A percentile compares a stretch with the other conserved stretches of the same genome.
These are phyloP conservation scores for Zoysia pacifica DNA, from an alignment of 176 grass and related monocot genomes.

Conservation along the genomic window DNA sequence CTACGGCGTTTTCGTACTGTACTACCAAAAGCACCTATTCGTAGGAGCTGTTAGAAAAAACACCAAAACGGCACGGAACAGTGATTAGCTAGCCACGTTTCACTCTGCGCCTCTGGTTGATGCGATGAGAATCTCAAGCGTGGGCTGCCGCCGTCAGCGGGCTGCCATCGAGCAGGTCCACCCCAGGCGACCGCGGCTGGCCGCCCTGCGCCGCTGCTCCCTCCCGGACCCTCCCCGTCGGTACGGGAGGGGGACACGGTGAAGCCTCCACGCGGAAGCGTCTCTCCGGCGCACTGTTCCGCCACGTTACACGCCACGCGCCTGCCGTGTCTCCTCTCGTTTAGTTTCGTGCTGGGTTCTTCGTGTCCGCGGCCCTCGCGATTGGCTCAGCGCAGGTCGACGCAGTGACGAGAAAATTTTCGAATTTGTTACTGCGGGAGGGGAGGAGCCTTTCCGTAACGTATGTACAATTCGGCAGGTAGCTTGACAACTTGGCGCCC, in stretches of 20 bases:
- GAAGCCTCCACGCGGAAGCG: neutral
- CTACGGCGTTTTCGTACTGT: slow-evolving; percentile 26
- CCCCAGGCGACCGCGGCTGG: neutral
- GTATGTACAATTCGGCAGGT: neutral
- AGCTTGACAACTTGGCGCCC: neutral
- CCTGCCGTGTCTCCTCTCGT: neutral
- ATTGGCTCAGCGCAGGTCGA: neutral
- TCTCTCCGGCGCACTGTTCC: neutral
- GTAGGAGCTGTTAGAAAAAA: neutral
- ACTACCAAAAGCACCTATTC: neutral
- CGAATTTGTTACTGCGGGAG: neutral
- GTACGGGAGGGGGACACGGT: neutral
- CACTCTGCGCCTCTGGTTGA: no score
- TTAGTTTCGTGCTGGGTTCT: neutral
- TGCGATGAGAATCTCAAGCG: no score
- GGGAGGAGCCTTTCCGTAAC: neutral
- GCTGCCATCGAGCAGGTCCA: no score
- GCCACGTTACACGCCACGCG: no score
- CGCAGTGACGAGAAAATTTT: neutral
- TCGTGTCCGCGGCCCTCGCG: neutral
- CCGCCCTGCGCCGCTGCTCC: neutral
- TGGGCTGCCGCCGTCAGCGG: no score
- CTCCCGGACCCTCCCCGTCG: neutral
- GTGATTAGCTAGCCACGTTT: no score
- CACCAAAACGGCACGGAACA: slow-evolving; percentile 1